Conservation (phyloP, 2,329 filamentous ascomycete species). For the Claviceps sp. region DNA sequence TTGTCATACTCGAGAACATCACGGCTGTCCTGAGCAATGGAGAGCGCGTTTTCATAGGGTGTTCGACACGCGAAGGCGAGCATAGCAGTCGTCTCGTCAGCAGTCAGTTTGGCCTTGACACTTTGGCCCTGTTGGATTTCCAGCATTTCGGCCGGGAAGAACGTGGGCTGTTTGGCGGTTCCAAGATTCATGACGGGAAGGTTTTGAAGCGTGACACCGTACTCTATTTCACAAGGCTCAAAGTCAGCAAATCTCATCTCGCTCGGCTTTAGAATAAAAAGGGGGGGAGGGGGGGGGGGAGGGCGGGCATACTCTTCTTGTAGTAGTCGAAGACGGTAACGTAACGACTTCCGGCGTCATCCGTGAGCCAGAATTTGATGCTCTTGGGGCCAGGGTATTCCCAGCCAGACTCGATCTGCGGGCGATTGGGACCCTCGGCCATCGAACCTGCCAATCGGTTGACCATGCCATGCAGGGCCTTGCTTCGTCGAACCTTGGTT, state of each 20-base stretch:
- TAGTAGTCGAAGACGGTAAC: slow-evolving; percentile 32
- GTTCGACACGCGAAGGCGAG: slow-evolving; percentile 56
- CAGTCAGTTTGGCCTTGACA: slow-evolving; percentile 43
- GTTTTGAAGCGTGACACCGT: slow-evolving; percentile 19
- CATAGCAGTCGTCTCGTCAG: slow-evolving; percentile 53
- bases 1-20: slow-evolving; percentile 43
- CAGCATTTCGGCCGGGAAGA: slow-evolving; percentile 55
- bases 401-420: slow-evolving; percentile 11
- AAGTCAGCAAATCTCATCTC: background rate
- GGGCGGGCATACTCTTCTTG: slow-evolving; percentile 23
- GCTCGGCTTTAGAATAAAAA: background rate
- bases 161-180: slow-evolving; percentile 39
- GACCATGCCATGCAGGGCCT: slow-evolving; percentile 18
- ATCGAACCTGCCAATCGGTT: slow-evolving; percentile 9
- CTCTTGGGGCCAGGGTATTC: slow-evolving; percentile 21
- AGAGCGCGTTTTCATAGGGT: slow-evolving; percentile 52
- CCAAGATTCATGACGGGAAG: slow-evolving; percentile 57
- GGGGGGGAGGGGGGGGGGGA: background rate
- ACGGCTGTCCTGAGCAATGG: slow-evolving; percentile 46
- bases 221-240: slow-evolving; percentile 16
- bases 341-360: slow-evolving; percentile 14
- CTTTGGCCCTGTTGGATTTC: slow-evolving; percentile 51
- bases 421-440: slow-evolving; percentile 9
- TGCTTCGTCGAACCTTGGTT: slow-evolving; percentile 16
- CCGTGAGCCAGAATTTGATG: slow-evolving; percentile 18